These are phyloP conservation scores for Naganishia kalamii DNA, from an alignment of 768 basidiomycete genomes.

Conservation along the genomic window DNA sequence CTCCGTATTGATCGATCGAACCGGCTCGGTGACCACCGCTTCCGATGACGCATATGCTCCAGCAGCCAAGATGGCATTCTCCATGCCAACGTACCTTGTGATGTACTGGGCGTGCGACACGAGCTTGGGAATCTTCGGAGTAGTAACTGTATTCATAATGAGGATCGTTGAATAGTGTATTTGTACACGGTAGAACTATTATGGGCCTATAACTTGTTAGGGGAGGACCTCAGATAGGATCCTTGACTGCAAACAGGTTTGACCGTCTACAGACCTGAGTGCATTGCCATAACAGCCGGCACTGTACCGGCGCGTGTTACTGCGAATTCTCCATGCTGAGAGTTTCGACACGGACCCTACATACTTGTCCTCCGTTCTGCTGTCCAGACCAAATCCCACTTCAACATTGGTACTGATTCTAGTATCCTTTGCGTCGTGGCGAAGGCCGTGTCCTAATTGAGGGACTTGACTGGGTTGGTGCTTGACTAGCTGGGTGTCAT, in stretches of 20 bases:
- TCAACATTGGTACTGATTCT: no score
- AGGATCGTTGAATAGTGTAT: neutral
- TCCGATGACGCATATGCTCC: neutral
- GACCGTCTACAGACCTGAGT: neutral
- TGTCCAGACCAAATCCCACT: no score
- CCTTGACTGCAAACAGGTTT: neutral
- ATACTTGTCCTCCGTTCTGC: neutral
- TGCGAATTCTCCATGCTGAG: neutral
- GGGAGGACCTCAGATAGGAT: slow-evolving; percentile 1
- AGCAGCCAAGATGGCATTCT: slow-evolving; percentile 6
- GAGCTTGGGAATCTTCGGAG: slow-evolving; percentile 14
- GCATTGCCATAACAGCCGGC: neutral
- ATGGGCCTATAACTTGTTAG: slow-evolving; percentile 12
- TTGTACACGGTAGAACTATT: neutral
- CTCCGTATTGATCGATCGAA: neutral
- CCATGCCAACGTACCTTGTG: neutral
- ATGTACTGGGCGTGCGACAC: slow-evolving; percentile 1
- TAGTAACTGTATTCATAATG: neutral
- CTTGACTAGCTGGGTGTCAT: no score
- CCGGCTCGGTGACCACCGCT: neutral
- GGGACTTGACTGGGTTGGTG: no score
- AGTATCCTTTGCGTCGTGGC: no score
- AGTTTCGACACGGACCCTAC: slow-evolving; percentile 7
- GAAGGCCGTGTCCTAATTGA: no score
- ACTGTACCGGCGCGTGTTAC: neutral